Percentiles rank a stretch among this genome's conserved stretches.
Evolutionary conservation across 179 eudicot genomes (phyloP).

Genomic region (Beta lomatogona): DNA sequence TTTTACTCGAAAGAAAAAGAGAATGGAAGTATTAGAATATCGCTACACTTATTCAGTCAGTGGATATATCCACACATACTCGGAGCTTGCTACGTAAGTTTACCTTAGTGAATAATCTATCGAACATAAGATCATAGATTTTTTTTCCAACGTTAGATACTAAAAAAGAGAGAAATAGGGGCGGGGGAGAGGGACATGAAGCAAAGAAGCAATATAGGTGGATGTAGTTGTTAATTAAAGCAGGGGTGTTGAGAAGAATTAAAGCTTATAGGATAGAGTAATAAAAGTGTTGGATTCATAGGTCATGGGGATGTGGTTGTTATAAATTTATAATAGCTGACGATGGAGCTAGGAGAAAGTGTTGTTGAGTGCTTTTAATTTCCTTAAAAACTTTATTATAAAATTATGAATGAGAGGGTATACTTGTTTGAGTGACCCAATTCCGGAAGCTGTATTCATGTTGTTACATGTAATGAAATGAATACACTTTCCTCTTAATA

Average conservation of each 20-base stretch:
- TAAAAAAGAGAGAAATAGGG: not conserved
- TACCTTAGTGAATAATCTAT: too few relatives aligned
- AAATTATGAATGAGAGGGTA: too few relatives aligned
- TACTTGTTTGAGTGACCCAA: constrained; percentile 39
- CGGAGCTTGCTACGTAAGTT: too few relatives aligned
- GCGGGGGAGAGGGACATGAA: not conserved
- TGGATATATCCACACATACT: too few relatives aligned
- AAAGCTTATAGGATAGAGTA: constrained; percentile 29
- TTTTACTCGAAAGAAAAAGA: too few relatives aligned
- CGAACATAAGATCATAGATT: too few relatives aligned
- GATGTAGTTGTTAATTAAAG: constrained; percentile 32
- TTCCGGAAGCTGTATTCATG: constrained; percentile 14
- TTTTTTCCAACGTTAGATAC: too few relatives aligned
- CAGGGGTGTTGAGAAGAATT: constrained; percentile 31
- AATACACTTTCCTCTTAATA: too few relatives aligned
- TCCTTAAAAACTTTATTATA: not conserved
- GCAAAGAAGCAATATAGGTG: constrained; percentile 4
- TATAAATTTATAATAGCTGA: constrained; percentile 25
- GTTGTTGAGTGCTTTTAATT: constrained; percentile 37
- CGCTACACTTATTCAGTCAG: too few relatives aligned
- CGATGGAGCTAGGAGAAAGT: not conserved
- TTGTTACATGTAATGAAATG: too few relatives aligned
- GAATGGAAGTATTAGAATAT: too few relatives aligned
- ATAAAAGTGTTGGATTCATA: constrained; percentile 34
- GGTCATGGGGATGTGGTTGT: constrained; percentile 43